phyloP scores from a whole-genome alignment of 371 early-diverging fungal species.

The Mucor ambiguus region DNA sequence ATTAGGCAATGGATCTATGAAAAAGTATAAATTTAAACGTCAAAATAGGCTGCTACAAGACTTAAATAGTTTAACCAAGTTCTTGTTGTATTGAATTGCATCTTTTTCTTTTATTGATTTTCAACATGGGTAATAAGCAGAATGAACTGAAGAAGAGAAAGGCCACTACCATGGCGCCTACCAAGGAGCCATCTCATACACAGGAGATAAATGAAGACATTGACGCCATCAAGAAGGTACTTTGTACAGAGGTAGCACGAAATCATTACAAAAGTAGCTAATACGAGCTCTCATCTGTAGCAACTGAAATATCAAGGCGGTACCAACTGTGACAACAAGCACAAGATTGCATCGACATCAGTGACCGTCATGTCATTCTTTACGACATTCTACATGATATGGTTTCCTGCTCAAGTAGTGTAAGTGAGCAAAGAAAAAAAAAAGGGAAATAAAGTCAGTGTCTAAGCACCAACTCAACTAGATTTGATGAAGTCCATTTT shows the following conservation, averaged over 20 bases:
- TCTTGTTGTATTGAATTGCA: background rate
- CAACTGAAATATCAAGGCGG: background rate
- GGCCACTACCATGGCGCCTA: background rate
- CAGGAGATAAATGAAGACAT: slow-evolving; percentile 11
- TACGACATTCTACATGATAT: slow-evolving; percentile 53
- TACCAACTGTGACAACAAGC: background rate
- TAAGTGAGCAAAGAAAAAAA: slow-evolving; percentile 34
- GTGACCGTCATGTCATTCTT: slow-evolving; percentile 23
- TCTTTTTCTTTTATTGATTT: background rate
- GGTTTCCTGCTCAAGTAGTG: slow-evolving; percentile 74
- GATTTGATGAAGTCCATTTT: slow-evolving; percentile 99
- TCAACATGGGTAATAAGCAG: background rate
- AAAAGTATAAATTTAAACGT: slow-evolving; percentile 5
- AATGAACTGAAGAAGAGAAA: background rate
- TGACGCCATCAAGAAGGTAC: slow-evolving; percentile 17
- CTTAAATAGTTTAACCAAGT: background rate
- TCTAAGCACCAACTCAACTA: slow-evolving; percentile 7
- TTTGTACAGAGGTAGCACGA: background rate
- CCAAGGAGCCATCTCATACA: background rate
- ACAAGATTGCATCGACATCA: slow-evolving; percentile 13
- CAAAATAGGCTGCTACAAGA: background rate
- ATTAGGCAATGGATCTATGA: background rate
- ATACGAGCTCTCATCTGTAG: background rate
- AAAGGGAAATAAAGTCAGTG: background rate
- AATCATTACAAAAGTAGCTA: no score